Conservation (phyloP, 2,329 filamentous ascomycete genomes). For the Monilinia polystroma region DNA sequence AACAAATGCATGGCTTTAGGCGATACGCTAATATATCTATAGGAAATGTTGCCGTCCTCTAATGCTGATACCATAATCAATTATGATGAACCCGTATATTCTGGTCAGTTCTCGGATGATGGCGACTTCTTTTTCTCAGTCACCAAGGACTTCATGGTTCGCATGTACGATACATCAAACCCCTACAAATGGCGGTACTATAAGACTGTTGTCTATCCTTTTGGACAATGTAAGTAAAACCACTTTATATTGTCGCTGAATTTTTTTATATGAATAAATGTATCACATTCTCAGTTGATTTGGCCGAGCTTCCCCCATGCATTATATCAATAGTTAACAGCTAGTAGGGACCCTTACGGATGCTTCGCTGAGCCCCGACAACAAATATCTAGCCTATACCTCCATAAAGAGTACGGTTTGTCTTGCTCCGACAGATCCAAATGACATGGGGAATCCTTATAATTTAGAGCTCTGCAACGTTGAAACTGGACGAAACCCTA, state of each 20-base stretch:
- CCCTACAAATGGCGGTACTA: constrained; percentile 95
- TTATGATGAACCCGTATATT: constrained; percentile 84
- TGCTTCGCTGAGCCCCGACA: constrained; percentile 86
- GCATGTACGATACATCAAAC: constrained; percentile 97
- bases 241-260: not conserved
- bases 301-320: not conserved
- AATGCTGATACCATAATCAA: constrained; percentile 84
- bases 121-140: constrained; percentile 96
- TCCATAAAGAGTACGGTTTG: constrained; percentile 84
- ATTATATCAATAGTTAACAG: not conserved
- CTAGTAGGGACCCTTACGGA: constrained; percentile 83
- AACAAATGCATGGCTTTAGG: not conserved
- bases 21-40: not conserved
- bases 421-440: constrained; percentile 81
- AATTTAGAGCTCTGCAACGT: constrained; percentile 68
- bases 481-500: constrained; percentile 37
- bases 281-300: not conserved
- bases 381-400: constrained; percentile 86
- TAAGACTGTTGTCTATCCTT: constrained; percentile 82
- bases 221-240: constrained; percentile 55
- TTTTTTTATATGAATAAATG: not conserved
- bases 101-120: constrained; percentile 93
- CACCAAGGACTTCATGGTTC: constrained; percentile 88
- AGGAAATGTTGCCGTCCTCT: constrained; percentile 75
- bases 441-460: constrained; percentile 75